Percentiles rank a stretch among this genome's conserved stretches.
phyloP scores from a whole-genome alignment of 1,284 basidiomycete species.

The Puccinia polysora region DNA sequence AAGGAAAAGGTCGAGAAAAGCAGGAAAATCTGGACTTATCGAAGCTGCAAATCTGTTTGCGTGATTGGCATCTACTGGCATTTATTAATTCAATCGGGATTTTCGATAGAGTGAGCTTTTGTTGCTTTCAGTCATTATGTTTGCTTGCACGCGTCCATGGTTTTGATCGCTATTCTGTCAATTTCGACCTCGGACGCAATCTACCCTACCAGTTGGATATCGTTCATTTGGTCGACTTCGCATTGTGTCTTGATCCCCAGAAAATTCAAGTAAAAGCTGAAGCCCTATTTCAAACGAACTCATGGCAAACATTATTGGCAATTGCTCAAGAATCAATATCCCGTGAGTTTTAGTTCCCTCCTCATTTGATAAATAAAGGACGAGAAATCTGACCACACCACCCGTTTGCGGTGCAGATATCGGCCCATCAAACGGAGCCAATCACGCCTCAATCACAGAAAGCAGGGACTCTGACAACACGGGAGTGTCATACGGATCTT shows the following conservation, averaged over 20 bases:
- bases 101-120: constrained; percentile 65
- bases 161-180: background rate
- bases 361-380: too few species aligned
- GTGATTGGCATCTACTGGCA: constrained; percentile 88
- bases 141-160: background rate
- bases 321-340: constrained; percentile 51
- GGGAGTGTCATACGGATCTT: constrained; percentile 43
- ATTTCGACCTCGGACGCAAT: background rate
- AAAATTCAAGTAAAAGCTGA: constrained; percentile 67
- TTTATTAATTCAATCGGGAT: constrained; percentile 81
- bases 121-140: background rate
- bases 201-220: background rate
- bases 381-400: constrained; percentile 7
- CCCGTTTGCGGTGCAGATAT: background rate
- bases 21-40: constrained; percentile 48
- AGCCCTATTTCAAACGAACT: constrained; percentile 63
- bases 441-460: constrained; percentile 6
- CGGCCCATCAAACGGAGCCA: constrained; percentile 15
- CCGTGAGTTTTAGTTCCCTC: constrained; percentile 36
- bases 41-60: constrained; percentile 69
- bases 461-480: constrained; percentile 34
- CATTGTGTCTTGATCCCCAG: constrained; percentile 63
- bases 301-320: constrained; percentile 54
- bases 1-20: constrained; percentile 51
- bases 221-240: constrained; percentile 29